These are phyloP conservation scores for Artemisia argyi DNA, from an alignment of 129 eudicot species.

Conservation along the genomic window DNA sequence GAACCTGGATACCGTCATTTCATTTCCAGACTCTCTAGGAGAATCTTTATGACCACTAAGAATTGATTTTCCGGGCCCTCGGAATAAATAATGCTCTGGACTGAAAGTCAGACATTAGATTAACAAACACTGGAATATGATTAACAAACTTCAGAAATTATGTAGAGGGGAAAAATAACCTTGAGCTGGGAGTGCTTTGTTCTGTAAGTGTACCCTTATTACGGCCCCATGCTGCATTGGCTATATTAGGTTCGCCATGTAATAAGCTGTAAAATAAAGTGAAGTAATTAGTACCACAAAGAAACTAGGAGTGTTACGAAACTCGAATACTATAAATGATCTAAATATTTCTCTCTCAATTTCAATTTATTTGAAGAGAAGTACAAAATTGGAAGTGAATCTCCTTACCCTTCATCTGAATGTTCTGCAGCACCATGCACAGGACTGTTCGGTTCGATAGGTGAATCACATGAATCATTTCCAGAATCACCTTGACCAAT, in stretches of 20 bases:
- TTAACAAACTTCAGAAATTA: not conserved
- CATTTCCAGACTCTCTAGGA: conserved; percentile 47
- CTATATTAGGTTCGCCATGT: conserved; percentile 75
- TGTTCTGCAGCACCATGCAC: conserved; percentile 76
- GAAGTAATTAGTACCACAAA: conserved; percentile 6
- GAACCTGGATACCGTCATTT: conserved; percentile 67
- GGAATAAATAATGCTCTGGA: conserved; percentile 74
- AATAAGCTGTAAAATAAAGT: conserved; percentile 48
- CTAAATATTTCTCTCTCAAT: not conserved
- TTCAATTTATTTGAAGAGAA: not conserved
- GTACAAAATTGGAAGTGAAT: not conserved
- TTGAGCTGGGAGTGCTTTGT: conserved; percentile 86
- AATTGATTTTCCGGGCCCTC: conserved; percentile 73
- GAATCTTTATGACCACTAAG: conserved; percentile 71
- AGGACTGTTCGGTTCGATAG: conserved; percentile 95
- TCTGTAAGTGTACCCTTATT: conserved; percentile 70
- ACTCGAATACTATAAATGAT: not conserved
- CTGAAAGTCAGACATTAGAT: conserved; percentile 37
- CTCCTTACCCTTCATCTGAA: conserved; percentile 68
- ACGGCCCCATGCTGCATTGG: conserved; percentile 81
- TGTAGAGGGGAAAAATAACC: conserved; percentile 37
- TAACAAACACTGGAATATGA: not conserved
- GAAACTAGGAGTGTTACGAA: conserved; percentile 2
- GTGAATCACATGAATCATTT: conserved; percentile 97
- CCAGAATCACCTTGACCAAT: conserved; percentile 99